phyloP scores from a whole-genome alignment of 2,329 filamentous ascomycete species.

The Lomentospora prolificans region DNA sequence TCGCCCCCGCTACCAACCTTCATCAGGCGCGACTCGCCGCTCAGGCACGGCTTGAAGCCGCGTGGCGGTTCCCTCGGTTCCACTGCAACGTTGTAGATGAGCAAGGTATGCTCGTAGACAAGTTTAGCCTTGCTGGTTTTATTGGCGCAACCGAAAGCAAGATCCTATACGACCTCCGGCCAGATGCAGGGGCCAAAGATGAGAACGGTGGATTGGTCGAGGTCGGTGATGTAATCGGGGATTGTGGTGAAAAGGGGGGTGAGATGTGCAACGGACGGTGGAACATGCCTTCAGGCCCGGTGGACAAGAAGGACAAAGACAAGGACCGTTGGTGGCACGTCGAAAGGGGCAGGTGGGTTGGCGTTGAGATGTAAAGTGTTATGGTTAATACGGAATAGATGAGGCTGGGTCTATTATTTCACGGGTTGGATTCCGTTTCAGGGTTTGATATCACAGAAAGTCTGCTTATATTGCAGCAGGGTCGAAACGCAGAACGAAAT shows the following conservation, averaged over 20 bases:
- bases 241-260: slow-evolving; percentile 29
- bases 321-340: slow-evolving; percentile 41
- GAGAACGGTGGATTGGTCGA: slow-evolving; percentile 46
- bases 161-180: slow-evolving; percentile 50
- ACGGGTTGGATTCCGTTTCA: too few species aligned
- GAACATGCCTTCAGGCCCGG: slow-evolving; percentile 28
- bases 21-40: slow-evolving; percentile 49
- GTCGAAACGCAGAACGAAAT: not conserved
- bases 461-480: too few species aligned
- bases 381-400: not conserved
- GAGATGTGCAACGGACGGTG: slow-evolving; percentile 36
- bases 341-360: slow-evolving; percentile 35
- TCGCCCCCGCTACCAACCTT: slow-evolving; percentile 32
- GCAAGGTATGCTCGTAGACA: slow-evolving; percentile 38
- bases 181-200: slow-evolving; percentile 47
- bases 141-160: slow-evolving; percentile 48
- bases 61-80: slow-evolving; percentile 43
- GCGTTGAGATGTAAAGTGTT: slow-evolving; percentile 15
- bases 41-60: slow-evolving; percentile 53
- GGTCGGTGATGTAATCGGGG: slow-evolving; percentile 38
- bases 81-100: slow-evolving; percentile 48
- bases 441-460: too few species aligned
- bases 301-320: slow-evolving; percentile 32
- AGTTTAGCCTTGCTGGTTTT: slow-evolving; percentile 48
- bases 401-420: too few species aligned